Conservation (phyloP, 2,329 filamentous ascomycete genomes). For the Colletotrichum costaricense region DNA sequence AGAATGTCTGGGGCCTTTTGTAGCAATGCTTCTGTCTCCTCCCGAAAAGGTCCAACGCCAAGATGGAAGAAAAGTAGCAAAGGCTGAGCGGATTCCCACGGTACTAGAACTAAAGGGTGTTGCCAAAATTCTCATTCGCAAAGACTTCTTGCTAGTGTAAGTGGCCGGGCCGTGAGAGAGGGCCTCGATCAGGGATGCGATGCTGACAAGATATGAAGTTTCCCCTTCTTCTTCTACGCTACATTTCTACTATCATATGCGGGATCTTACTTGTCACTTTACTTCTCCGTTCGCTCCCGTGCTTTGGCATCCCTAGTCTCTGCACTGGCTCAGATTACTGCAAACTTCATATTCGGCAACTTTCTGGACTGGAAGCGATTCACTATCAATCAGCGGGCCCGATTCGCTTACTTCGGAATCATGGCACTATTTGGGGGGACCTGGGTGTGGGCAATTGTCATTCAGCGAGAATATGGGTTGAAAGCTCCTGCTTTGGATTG, state of each 20-base stretch:
- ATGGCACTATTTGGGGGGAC: conserved; percentile 37
- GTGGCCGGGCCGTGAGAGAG: neutral
- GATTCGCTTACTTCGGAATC: conserved; percentile 36
- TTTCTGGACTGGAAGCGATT: conserved; percentile 39
- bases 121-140: conserved; percentile 16
- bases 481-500: conserved; percentile 36
- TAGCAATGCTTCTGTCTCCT: conserved; percentile 1
- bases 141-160: conserved; percentile 33
- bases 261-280: conserved; percentile 38
- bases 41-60: conserved; percentile 9
- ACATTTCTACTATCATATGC: conserved; percentile 37
- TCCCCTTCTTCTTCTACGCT: conserved; percentile 25
- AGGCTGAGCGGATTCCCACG: neutral
- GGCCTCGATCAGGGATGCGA: too few species aligned
- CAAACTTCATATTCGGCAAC: conserved; percentile 39
- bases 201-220: neutral
- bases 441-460: conserved; percentile 40
- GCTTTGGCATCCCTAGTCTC: conserved; percentile 38
- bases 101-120: neutral
- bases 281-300: conserved; percentile 37
- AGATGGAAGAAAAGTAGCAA: neutral
- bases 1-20: conserved; percentile 11
- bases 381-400: conserved; percentile 36
- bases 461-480: conserved; percentile 36
- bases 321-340: conserved; percentile 37